A percentile compares a stretch with the other conserved stretches of the same genome.
Conservation (phyloP, 2,329 filamentous ascomycete species). For the Hypomyces perniciosus region DNA sequence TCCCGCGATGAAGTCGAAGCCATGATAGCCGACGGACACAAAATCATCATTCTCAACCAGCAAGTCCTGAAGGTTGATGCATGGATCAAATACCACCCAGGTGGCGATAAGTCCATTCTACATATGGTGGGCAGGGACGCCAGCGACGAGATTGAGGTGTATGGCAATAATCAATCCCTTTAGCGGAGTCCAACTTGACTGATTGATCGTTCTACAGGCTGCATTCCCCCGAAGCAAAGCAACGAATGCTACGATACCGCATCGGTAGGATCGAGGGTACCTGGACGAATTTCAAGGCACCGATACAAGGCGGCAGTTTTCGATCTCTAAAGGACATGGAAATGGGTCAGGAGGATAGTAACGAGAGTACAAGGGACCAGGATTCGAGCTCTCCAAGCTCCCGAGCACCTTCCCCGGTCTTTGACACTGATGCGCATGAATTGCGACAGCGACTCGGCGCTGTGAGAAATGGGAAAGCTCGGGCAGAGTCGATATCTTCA, state of each 20-base stretch:
- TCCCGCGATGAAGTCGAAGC: conserved; percentile 12
- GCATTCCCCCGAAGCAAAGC: conserved; percentile 71
- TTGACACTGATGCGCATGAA: conserved; percentile 33
- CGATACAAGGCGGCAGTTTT: conserved; percentile 84
- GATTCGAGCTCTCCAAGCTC: conserved; percentile 48
- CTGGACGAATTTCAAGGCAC: conserved; percentile 85
- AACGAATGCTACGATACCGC: conserved; percentile 73
- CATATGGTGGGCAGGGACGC: conserved; percentile 43
- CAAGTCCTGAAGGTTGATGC: conserved; percentile 16
- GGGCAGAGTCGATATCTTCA: conserved; percentile 53
- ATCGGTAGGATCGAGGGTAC: conserved; percentile 74
- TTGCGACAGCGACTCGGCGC: conserved; percentile 25
- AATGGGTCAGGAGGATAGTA: conserved; percentile 26
- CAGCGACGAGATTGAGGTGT: conserved; percentile 31
- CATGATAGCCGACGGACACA: conserved; percentile 9
- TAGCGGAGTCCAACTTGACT: too few species aligned
- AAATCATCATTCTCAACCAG: conserved; percentile 8
- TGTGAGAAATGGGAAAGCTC: conserved; percentile 14
- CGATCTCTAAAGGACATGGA: conserved; percentile 39
- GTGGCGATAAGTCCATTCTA: conserved; percentile 51
- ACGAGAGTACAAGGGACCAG: conserved; percentile 16
- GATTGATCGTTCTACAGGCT: conserved; percentile 47
- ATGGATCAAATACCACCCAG: conserved; percentile 55
- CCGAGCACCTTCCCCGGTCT: conserved; percentile 43
- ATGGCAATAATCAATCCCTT: conserved; percentile 2